A percentile compares a stretch with the other conserved stretches of the same genome.
These are phyloP conservation scores for Ganoderma leucocontextum DNA, from an alignment of 1,284 basidiomycete genomes.

Conservation along the genomic window DNA sequence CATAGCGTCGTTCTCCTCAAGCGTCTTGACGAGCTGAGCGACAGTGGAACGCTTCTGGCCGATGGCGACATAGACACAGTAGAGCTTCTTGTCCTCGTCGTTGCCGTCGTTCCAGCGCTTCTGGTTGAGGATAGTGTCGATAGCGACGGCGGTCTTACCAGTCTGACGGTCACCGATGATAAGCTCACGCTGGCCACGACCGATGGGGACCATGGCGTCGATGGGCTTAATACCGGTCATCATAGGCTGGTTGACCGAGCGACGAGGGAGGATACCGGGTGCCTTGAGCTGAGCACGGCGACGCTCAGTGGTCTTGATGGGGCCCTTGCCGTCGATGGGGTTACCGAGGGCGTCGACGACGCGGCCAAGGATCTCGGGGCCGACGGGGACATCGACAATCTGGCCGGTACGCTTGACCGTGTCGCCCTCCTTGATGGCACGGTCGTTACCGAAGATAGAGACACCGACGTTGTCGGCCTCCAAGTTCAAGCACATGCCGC, in stretches of 20 bases:
- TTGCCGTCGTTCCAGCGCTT: conserved; percentile 99
- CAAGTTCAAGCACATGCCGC: conserved; percentile 99
- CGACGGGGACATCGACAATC: conserved; percentile 99
- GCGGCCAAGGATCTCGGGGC: conserved; percentile 95
- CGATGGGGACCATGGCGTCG: conserved; percentile 99
- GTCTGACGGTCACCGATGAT: conserved; percentile 99
- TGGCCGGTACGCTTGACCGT: conserved; percentile 99
- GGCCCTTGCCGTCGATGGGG: conserved; percentile 99
- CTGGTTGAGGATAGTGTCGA: conserved; percentile 99
- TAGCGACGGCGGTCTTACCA: conserved; percentile 98
- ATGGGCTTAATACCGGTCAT: conserved; percentile 99
- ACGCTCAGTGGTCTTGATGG: conserved; percentile 92
- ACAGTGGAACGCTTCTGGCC: conserved; percentile 99
- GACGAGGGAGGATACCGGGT: conserved; percentile 98
- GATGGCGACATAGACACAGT: conserved; percentile 99
- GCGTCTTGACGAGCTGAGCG: conserved; percentile 98
- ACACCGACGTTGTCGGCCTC: conserved; percentile 99
- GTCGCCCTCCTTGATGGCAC: conserved; percentile 99
- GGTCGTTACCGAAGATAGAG: conserved; percentile 99
- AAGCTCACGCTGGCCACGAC: conserved; percentile 99
- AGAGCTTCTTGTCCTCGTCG: conserved; percentile 97
- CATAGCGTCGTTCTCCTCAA: conserved; percentile 99
- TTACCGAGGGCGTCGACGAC: conserved; percentile 99
- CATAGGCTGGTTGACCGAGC: conserved; percentile 99
- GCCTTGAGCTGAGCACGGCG: conserved; percentile 98